Evolutionary conservation across 106 monocot species (phyloP).

Genomic region (Allium cepa): DNA sequence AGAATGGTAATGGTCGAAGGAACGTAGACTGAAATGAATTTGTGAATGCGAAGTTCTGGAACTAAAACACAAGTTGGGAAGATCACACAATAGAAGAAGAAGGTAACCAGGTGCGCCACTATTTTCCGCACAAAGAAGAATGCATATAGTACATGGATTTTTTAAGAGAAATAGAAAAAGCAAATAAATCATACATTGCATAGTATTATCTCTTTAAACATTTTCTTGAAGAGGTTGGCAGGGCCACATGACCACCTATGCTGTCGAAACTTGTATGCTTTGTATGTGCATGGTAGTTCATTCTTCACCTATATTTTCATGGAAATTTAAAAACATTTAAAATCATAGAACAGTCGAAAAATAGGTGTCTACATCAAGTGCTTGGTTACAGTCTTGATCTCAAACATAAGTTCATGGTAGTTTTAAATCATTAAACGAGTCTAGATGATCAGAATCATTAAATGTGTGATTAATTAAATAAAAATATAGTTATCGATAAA

Average conservation of each 20-base stretch:
- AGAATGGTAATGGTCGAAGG: slow-evolving; percentile 69
- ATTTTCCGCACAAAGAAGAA: slow-evolving; percentile 77
- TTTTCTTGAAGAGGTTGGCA: neutral
- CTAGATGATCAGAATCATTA: too few species aligned
- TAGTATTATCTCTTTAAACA: neutral
- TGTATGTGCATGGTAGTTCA: slow-evolving; percentile 15
- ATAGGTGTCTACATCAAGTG: too few species aligned
- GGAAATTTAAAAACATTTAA: neutral
- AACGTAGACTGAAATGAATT: slow-evolving; percentile 62
- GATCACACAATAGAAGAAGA: slow-evolving; percentile 66
- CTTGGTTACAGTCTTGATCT: too few species aligned
- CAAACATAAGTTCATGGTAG: too few species aligned
- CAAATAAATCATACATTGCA: too few species aligned
- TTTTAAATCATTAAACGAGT: too few species aligned
- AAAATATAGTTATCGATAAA: slow-evolving; percentile 21
- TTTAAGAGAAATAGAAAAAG: slow-evolving; percentile 11
- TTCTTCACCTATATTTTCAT: slow-evolving; percentile 39
- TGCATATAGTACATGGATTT: slow-evolving; percentile 51
- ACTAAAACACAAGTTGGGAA: slow-evolving; percentile 45
- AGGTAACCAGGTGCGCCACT: slow-evolving; percentile 60
- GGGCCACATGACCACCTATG: too few species aligned
- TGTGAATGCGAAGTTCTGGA: slow-evolving; percentile 55
- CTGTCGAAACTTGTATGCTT: too few species aligned
- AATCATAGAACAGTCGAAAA: too few species aligned
- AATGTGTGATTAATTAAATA: too few species aligned